Base-by-base conservation (phyloP, 305 asterid species). In the Fraxinus greggii region DNA sequence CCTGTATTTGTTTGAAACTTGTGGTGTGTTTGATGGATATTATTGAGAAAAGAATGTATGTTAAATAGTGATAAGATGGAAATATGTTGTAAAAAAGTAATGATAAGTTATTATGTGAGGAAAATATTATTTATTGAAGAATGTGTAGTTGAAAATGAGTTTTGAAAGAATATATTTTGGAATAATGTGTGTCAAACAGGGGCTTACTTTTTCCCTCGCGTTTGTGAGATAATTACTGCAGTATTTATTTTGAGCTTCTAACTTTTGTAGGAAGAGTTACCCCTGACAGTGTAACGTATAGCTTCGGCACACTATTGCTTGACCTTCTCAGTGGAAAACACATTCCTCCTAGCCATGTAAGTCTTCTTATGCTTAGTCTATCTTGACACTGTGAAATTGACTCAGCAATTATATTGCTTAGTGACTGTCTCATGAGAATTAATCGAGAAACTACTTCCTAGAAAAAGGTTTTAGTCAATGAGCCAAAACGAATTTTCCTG, bases 301-400 rank as follows among this genome's bases (percentile, higher is more conserved):
- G 98, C 90, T 95, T 93, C 70, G 98, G 98, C 72, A 95, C 98
- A 38, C 98, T 93, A 86, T 86, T 95, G 91, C 98, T 95, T 56
- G 98, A 95, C 89, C 97, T 95, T 76, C 95, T 95, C 87, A 95
- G 98, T 85, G 98, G 98, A 79, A 95, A 95, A 85, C 98, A 95
- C 84, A 95, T 95, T 85, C 98, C 98, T 36, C 98, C 98, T 54
- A 95, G 98, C 86, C 98, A 91, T 82, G 98, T 95, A 89, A 90
- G 93, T 80, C 72, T 65, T 73, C 63, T 72, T 26, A 31, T 83
- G 85, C 79, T 59, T 77, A 83, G 21, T 42, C 10, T 67, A 67
- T 67, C 21, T 80, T 80, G 29, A 75, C 56, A 70, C 51, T 72
- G 63, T 54, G 32, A 12, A 23, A 72, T 63, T 63, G 8, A 40